Conservation (phyloP, 2,329 filamentous ascomycete species). For the Cadophora malorum region DNA sequence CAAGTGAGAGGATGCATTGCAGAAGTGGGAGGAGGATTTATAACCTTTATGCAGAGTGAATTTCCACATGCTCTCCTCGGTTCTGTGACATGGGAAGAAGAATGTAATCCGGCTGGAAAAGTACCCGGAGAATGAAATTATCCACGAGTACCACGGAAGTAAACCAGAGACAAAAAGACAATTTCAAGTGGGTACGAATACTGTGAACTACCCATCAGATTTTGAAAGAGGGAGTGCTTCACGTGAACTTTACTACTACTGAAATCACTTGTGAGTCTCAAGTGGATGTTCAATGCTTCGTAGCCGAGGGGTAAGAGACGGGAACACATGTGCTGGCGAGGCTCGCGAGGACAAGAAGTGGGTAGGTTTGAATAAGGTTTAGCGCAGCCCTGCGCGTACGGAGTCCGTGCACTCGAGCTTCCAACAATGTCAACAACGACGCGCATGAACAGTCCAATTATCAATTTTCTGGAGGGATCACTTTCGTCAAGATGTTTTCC, state of each 20-base stretch:
- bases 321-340: too few relatives aligned
- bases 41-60: conserved; percentile 7
- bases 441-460: neutral
- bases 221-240: too few relatives aligned
- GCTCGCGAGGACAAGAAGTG: neutral
- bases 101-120: neutral
- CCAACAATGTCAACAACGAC: conserved; percentile 19
- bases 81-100: neutral
- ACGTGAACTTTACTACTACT: too few relatives aligned
- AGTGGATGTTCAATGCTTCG: too few relatives aligned
- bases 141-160: too few relatives aligned
- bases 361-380: conserved; percentile 13
- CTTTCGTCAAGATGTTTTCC: conserved; percentile 53
- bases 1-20: neutral
- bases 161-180: too few relatives aligned
- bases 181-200: too few relatives aligned
- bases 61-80: neutral
- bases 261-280: too few relatives aligned
- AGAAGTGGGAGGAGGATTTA: neutral
- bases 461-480: neutral
- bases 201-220: too few relatives aligned
- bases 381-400: conserved; percentile 5
- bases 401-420: neutral
- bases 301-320: conserved; percentile 1
- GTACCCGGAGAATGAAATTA: too few relatives aligned